Conservation (phyloP, 2,329 filamentous ascomycete species). For the Apiospora pterosperma region DNA sequence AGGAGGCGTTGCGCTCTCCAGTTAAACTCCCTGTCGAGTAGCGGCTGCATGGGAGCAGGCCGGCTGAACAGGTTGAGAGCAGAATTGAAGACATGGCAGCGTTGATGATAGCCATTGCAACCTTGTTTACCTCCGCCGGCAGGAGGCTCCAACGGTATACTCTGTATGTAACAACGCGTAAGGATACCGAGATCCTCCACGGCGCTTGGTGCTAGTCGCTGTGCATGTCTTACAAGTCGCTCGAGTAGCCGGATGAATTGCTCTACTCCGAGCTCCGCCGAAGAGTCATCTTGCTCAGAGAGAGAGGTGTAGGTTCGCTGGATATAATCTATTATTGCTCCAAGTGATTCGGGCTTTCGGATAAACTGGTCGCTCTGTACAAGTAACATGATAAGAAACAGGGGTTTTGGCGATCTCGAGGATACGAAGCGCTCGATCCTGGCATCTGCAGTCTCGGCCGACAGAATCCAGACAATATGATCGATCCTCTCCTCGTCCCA, state of each 20-base stretch:
- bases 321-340: not conserved
- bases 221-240: constrained; percentile 21
- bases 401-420: constrained; percentile 30
- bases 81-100: constrained; percentile 37
- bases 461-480: constrained; percentile 40
- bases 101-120: constrained; percentile 20
- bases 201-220: constrained; percentile 23
- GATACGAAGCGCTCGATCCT: constrained; percentile 33
- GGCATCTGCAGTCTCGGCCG: constrained; percentile 28
- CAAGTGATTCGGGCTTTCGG: constrained; percentile 20
- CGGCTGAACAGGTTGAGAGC: constrained; percentile 34
- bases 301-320: not conserved
- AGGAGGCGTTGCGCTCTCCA: constrained; percentile 58
- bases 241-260: not conserved
- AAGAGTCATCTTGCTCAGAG: not conserved
- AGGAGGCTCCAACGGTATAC: constrained; percentile 15
- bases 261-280: not conserved
- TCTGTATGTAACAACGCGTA: constrained; percentile 25
- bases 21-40: constrained; percentile 40
- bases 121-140: too few species aligned
- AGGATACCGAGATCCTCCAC: constrained; percentile 27
- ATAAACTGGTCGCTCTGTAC: constrained; percentile 32
- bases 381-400: constrained; percentile 36
- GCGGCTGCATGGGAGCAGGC: constrained; percentile 29
- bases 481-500: constrained; percentile 30